Base-by-base conservation (phyloP, 2,329 filamentous ascomycete species). In the Clonostachys rhizophaga region DNA sequence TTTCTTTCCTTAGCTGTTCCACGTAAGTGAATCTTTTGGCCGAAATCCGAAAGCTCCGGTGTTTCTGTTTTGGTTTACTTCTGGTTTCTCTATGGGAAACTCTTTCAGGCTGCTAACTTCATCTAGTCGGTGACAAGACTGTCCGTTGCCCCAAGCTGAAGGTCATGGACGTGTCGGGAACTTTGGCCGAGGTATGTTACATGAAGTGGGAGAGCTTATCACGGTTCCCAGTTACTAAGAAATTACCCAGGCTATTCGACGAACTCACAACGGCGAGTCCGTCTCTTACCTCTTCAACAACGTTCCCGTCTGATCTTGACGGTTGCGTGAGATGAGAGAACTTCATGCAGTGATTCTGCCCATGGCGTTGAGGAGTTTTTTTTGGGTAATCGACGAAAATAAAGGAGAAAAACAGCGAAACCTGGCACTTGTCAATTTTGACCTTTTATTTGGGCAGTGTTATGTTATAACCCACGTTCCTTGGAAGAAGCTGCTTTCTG, bases 101-200 rank as follows among this genome's bases (percentile, higher is more conserved):
- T 30, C 24, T 30, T 30, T 47, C 12, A 16, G n/a, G 16, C 7
- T 16, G n/a, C 24, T 20, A 39, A 10, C 14, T 45, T 45, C 18
- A 13, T 16, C 17, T 13, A 6, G 18, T 91, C 54, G 81, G 84
- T 53, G 87, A 90, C 63, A 92, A 95, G 76, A 85, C 87, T 64
- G 82, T 86, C 60, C 69, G 77, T 40, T 95, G 91, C 68, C 78
- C 83, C 49, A 86, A 88, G 67, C 81, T 96, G 53, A 85, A 91
- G 68, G 91, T 91, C 48, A 95, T 96, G 64, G 91, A 96, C 67
- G 89, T 96, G 57, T 90, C 87, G 58, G 87, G 89, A 40, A 96
- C 91, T 35, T 72, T 88, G 49, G 84, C 83, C n/a, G 84, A 78
- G 66, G 70, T 71, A 60, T 42, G 64, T 11, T n/a, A 13, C 13